phyloP scores from a whole-genome alignment of 768 basidiomycete species.

The Mycena vitilis region DNA sequence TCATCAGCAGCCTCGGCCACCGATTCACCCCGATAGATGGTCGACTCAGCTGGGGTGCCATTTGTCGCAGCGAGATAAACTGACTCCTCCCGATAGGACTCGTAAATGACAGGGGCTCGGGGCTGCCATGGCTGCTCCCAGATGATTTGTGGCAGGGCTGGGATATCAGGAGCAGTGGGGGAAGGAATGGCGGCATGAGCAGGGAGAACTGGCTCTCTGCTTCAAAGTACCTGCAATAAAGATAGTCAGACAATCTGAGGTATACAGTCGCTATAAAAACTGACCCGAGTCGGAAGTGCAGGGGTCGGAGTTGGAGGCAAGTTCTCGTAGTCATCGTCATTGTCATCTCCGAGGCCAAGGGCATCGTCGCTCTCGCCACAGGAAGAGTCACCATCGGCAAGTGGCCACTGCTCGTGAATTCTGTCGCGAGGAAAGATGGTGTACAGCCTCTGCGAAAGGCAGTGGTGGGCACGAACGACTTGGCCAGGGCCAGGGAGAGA shows the following conservation, averaged over 20 bases:
- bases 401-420: conserved; percentile 13
- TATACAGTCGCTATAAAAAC: no score
- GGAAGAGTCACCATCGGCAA: conserved; percentile 19
- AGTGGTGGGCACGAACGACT: conserved; percentile 6
- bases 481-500: conserved; percentile 17
- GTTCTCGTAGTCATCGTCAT: conserved; percentile 15
- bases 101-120: background rate
- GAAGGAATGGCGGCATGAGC: background rate
- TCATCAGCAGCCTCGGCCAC: conserved; percentile 8
- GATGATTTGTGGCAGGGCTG: background rate
- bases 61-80: conserved; percentile 6
- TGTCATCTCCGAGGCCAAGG: conserved; percentile 13
- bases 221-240: background rate
- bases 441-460: conserved; percentile 13
- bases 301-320: conserved; percentile 8
- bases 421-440: conserved; percentile 21
- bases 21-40: background rate
- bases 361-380: conserved; percentile 20
- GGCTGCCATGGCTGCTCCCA: background rate
- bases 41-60: background rate
- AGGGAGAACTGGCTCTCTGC: background rate
- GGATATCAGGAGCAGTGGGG: background rate
- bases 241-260: no score
- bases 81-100: background rate
- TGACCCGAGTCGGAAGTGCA: background rate